Base-by-base conservation (phyloP, 768 basidiomycete genomes). In the Boletus rubescentipes region DNA sequence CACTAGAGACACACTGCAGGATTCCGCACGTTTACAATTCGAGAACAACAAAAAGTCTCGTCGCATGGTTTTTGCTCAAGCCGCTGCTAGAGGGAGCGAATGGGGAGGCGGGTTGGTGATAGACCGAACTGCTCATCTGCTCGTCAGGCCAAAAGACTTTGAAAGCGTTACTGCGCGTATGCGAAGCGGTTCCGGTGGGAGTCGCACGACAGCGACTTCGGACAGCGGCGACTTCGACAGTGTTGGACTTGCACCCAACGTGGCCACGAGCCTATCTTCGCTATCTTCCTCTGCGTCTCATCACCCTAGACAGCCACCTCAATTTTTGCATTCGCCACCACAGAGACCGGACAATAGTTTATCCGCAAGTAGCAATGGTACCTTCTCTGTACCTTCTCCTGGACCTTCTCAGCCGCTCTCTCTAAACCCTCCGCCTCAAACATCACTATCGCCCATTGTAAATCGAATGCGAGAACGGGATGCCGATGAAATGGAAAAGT, bases 401-500 rank as follows among this genome's bases (percentile, higher is more conserved):
- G 66, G 62, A 37, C 72, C 55, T 26, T 55, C 74, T 20, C 72
- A 75, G 41, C 61, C 76, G 7, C 61, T 75, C 36, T 59, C 70
- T 50, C 67, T 70, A 47, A 73, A 73, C 7, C 70, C 69, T 51
- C 69, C 63, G 60, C 75, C 23, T 67, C 75, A 60, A 49, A 54
- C 79, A 39, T 82, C 82, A 21, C 68, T 92, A 49, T 89, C 91
- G 4, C 91, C 90, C 3, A 81, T 93, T 53, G 88, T 86, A 29
- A 86, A 76, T 61, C 87, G 90, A 32, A 86, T 93, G 78, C 82
- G 85, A 60, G 87, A 91, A 71, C 79, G 84, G 53, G 91, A 93
- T 66, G 91, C 91, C 18, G 88, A 87, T 66, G 92, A 91, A 35
- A 90, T 89, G 78, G 90, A 91, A 68, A 89, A 91, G 63, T 93